phyloP scores from a whole-genome alignment of 768 basidiomycete genomes.

The Xerocomus potaroensis region DNA sequence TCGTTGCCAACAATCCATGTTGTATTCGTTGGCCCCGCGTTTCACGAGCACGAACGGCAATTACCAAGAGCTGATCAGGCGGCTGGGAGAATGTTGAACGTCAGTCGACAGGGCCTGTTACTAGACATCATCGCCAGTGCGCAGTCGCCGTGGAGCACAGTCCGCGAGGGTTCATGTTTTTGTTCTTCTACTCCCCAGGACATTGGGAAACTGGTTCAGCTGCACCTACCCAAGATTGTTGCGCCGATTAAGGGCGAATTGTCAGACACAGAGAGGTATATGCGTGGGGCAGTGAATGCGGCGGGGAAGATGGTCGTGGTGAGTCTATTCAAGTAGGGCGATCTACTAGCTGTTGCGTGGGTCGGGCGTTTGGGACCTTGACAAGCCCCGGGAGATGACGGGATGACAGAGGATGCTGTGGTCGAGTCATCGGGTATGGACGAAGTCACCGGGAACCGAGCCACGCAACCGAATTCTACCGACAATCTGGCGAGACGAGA shows the following conservation, averaged over 20 bases:
- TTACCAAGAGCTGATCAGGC: constrained; percentile 96
- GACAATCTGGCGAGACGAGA: constrained; percentile 90
- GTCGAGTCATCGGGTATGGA: constrained; percentile 76
- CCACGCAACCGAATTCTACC: constrained; percentile 89
- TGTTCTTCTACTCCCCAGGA: constrained; percentile 90
- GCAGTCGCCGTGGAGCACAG: constrained; percentile 82
- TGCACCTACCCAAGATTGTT: constrained; percentile 92
- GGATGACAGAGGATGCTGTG: constrained; percentile 54
- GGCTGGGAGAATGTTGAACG: constrained; percentile 94
- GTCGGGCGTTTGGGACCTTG: constrained; percentile 88
- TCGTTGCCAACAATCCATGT: constrained; percentile 87
- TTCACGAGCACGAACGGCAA: constrained; percentile 94
- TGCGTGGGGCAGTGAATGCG: constrained; percentile 95
- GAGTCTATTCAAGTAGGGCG: constrained; percentile 87
- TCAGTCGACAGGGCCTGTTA: constrained; percentile 90
- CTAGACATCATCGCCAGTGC: constrained; percentile 94
- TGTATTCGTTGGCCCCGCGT: constrained; percentile 97
- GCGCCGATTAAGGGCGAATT: constrained; percentile 88
- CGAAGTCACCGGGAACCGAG: constrained; percentile 83
- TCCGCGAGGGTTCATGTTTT: constrained; percentile 97
- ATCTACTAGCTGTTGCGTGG: constrained; percentile 93
- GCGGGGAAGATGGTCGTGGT: constrained; percentile 98
- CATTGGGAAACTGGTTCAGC: constrained; percentile 96
- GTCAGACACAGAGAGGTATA: constrained; percentile 90
- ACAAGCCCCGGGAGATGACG: constrained; percentile 76